These are phyloP conservation scores for Phaeophleospora eucalypticola DNA, from an alignment of 2,329 filamentous ascomycete species.

Conservation along the genomic window DNA sequence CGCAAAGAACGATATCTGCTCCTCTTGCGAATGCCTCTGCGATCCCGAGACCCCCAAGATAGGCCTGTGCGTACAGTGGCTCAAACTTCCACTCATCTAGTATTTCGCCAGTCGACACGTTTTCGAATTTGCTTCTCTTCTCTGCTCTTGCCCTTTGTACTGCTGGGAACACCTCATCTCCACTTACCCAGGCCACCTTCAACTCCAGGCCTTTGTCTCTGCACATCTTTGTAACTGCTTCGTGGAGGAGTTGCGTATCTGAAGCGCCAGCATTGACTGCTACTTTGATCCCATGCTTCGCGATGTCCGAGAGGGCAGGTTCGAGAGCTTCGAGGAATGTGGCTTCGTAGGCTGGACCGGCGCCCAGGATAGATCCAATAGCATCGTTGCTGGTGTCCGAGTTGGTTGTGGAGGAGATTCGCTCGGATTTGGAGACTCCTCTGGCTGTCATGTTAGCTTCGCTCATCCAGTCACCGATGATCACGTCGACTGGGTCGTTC, in stretches of 20 bases:
- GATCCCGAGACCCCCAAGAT: slow-evolving; percentile 44
- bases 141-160: slow-evolving; percentile 35
- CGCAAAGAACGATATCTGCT: slow-evolving; percentile 44
- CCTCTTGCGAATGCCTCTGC: slow-evolving; percentile 39
- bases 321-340: slow-evolving; percentile 50
- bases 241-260: slow-evolving; percentile 51
- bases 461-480: slow-evolving; percentile 52
- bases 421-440: slow-evolving; percentile 44
- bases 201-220: slow-evolving; percentile 36
- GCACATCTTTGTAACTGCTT: slow-evolving; percentile 40
- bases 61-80: slow-evolving; percentile 35
- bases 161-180: slow-evolving; percentile 38
- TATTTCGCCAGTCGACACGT: slow-evolving; percentile 38
- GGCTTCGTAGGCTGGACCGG: slow-evolving; percentile 43
- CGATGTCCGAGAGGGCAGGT: slow-evolving; percentile 43
- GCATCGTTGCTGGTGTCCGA: slow-evolving; percentile 29
- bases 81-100: slow-evolving; percentile 33
- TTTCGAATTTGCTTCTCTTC: slow-evolving; percentile 33
- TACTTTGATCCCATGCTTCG: slow-evolving; percentile 50
- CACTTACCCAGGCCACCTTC: slow-evolving; percentile 48
- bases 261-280: slow-evolving; percentile 55
- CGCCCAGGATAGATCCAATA: slow-evolving; percentile 6
- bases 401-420: slow-evolving; percentile 47
- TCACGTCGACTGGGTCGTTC: slow-evolving; percentile 47
- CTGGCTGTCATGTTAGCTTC: slow-evolving; percentile 39